These are phyloP conservation scores for Tetragonia tetragonoides DNA, from an alignment of 148 eudicot genomes.

Conservation along the genomic window DNA sequence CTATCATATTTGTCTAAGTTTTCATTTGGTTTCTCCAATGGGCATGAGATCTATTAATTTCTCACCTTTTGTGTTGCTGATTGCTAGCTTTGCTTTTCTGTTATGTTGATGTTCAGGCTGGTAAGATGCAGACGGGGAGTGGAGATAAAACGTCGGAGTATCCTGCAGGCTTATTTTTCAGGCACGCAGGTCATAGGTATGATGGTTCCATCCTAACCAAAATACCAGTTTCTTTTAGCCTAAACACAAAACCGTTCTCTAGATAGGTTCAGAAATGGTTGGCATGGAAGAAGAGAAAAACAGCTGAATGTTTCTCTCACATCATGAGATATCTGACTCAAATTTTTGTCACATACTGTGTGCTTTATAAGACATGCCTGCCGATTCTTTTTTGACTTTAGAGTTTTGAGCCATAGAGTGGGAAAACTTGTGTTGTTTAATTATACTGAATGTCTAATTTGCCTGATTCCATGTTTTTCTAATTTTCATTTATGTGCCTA, in stretches of 20 bases:
- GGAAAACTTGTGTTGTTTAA: not conserved
- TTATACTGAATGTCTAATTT: not conserved
- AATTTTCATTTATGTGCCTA: not conserved
- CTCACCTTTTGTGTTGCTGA: not conserved
- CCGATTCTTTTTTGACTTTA: too few species aligned
- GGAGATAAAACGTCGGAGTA: slow-evolving; percentile 31
- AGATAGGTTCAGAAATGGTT: not conserved
- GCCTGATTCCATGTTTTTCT: not conserved
- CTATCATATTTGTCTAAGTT: not conserved
- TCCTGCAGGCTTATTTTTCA: slow-evolving; percentile 78
- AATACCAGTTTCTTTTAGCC: not conserved
- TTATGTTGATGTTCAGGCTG: slow-evolving; percentile 41
- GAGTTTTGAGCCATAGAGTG: not conserved
- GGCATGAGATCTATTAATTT: not conserved
- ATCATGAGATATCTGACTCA: not conserved
- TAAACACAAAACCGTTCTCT: not conserved
- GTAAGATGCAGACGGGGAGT: slow-evolving; percentile 36
- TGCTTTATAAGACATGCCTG: not conserved
- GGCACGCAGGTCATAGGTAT: slow-evolving; percentile 94
- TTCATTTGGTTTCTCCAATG: not conserved
- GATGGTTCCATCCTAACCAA: not conserved
- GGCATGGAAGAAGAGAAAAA: not conserved
- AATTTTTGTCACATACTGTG: not conserved
- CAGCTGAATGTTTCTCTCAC: not conserved
- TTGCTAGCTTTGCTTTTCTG: not conserved